Evolutionary conservation across 2,329 filamentous ascomycete species (phyloP), one percentile per base, ranked within the genome.

Genomic region (Phyllosticta citrichinensis): DNA sequence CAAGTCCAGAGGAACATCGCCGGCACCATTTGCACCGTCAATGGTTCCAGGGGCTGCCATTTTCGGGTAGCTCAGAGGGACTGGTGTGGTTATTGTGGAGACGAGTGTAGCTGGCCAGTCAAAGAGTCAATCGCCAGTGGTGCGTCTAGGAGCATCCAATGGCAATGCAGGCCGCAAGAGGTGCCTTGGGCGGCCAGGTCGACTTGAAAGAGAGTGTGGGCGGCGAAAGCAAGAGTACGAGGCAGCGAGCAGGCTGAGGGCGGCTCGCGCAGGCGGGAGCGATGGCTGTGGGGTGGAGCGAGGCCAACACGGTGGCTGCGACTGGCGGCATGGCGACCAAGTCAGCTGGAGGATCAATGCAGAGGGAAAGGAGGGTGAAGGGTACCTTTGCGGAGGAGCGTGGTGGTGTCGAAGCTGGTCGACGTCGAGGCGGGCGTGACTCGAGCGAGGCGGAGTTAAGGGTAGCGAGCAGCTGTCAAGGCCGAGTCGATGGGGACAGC

Each of bases 381-480:
- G 54, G 40, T 61, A 56, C 53, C 58, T 60, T 60, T 27, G 54
- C 20, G 52, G 22, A 35, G 35, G 58, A 30, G 35, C 33, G 50
- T 61, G 58, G 58, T 47, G 35, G 54, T 25, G 27, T 4, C 27
- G 55, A 56, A 52, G 58, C 17, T 53, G 17, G 52, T 53, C 25
- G 52, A 53, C 53, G 55, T 61, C 58, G 53, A 54, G 9, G 58
- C 54, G n/a, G 22, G 58, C 58, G 54, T 56, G 54, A 56, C 58
- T 56, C 54, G 58, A 54, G 52, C 52, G 27, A 30, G 58, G 53
- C 58, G 58, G 57, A 60, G 57, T 60, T 60, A 60, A 61, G 53
- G 51, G 24, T 35, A 53, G 53, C 54, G 54, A n/a, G 47, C 40
- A 50, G 35, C 22, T 47, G 51, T 56, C 47, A 53, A 56, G 35